These are phyloP conservation scores for Leccinum imitatum DNA, from an alignment of 768 basidiomycete species.

Conservation along the genomic window DNA sequence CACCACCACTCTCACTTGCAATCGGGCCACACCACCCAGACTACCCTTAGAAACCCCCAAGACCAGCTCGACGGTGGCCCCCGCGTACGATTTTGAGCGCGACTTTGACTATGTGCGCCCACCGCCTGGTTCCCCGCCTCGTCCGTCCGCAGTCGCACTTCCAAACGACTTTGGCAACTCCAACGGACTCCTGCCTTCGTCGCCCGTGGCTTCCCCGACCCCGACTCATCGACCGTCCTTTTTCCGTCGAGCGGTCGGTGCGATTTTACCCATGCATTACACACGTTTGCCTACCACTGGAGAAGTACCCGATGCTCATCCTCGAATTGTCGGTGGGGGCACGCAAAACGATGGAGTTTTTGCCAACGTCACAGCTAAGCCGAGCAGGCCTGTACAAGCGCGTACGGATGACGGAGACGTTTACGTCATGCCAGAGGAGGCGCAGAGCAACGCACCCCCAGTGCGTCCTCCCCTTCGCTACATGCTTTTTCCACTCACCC, in stretches of 20 bases:
- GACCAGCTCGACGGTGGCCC: conserved; percentile 2
- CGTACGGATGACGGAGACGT: conserved; percentile 53
- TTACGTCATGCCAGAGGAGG: conserved; percentile 74
- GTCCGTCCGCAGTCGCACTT: conserved; percentile 51
- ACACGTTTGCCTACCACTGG: conserved; percentile 46
- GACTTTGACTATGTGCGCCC: conserved; percentile 67
- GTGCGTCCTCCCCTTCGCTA: conserved; percentile 45
- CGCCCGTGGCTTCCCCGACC: conserved; percentile 36
- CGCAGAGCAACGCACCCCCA: conserved; percentile 81
- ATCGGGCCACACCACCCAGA: conserved; percentile 14
- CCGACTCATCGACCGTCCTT: conserved; percentile 47
- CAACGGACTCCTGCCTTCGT: conserved; percentile 60
- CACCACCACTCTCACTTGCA: conserved; percentile 20
- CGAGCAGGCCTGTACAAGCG: conserved; percentile 47
- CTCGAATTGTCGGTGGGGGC: conserved; percentile 56
- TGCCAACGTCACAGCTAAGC: conserved; percentile 91
- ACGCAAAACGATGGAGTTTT: conserved; percentile 93
- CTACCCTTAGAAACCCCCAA: conserved; percentile 20
- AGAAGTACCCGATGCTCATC: conserved; percentile 26
- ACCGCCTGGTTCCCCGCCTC: conserved; percentile 78
- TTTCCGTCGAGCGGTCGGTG: conserved; percentile 55
- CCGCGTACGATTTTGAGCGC: conserved; percentile 70
- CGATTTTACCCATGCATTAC: conserved; percentile 68
- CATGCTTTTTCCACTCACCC: background rate
- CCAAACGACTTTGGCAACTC: conserved; percentile 74